Base-by-base conservation (phyloP, 352 stramenopile species). In the Globisporangium ultimum region DNA sequence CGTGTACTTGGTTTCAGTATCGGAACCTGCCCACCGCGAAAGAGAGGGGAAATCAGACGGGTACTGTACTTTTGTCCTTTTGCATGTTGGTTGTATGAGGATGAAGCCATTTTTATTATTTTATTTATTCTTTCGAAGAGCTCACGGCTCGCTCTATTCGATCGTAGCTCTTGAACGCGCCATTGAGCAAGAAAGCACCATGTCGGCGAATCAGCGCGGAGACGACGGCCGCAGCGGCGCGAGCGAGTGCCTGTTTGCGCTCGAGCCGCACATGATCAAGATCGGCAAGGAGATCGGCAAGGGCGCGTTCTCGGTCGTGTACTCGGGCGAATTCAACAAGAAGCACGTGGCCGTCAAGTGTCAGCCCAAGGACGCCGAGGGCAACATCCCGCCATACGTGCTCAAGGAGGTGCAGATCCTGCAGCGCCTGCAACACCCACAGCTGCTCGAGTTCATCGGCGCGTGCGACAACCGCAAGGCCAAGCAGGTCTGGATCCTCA, bases 281-380 rank as follows among this genome's bases (percentile, higher is more conserved):
- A 89, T 93, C 43, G 79, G 81, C 45, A 79, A 81, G 38, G 84
- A 93, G 69, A 89, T 95, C 53, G 86, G 86, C 63, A 91, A 92
- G 61, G 86, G 86, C 54, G 84, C 86, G 7, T 95, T 95, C 69
- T 92, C 82, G 0, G 63, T 92, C 24, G 86, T 95, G 46, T 93
- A 83, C 60, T 61, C 67, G 3, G 86, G 84, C 34, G 82, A 91
- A 63, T 91, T 87, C 67, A 69, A 76, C 46, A 79, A 84, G 49
- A 70, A 88, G 54, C 72, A 74, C 57, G 84, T 95, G 9, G 86
- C 86, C 4, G 84, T 95, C 67, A 95, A 95, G 64, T 91, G 86
- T 53, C 86, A 95, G 55, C 81, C 86, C 15, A 93, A 92, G 61
- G 81, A 91, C 51, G 80, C 70, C 20, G 60, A 88, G 9, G 85